Evolutionary conservation across 1,284 basidiomycete species (phyloP), one percentile per base, ranked within the genome.

Genomic region (Prillingera fragicola): DNA sequence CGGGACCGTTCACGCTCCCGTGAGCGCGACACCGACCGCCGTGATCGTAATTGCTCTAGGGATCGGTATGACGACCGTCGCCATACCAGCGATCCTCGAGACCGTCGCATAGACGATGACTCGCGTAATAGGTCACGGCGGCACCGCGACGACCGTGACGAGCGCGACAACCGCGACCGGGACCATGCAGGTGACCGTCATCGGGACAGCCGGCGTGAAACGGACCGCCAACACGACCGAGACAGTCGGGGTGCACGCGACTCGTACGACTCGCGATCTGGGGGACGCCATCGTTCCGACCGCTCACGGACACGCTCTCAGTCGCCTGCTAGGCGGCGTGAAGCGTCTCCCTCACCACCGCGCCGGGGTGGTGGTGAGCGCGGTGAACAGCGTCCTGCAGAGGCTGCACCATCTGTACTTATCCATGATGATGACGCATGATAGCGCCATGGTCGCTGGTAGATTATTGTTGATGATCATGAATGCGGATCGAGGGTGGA

Each of bases 1-100:
- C 5, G 29, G 29, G 27, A 38, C 19, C 13, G 27, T 10, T 19
- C 24, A 13, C 21, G 25, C 22, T 13, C 18, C 36, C 23, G 32
- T 8, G 63, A 66, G 25, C 43, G 54, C 42, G 56, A 54, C 37
- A 49, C 45, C 35, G 44, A 49, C 40, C 28, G 15, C 13, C 15
- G 15, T 12, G 21, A 23, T 26, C 15, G 23, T 15, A 23, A 19
- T 37, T 15, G 14, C 8, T 9, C 17, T 8, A 37, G 17, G 15
- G 35, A 24, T 37, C 18, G 37, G 15, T n/a, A 27, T 19, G 25
- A 25, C 15, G 24, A 39, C 24, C n/a, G 33, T 9, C 18, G n/a
- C n/a, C n/a, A n/a, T n/a, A n/a, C n/a, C n/a, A n/a, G n/a, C n/a
- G n/a, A n/a, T n/a, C n/a, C n/a, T n/a, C n/a, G n/a, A n/a, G n/a